These are phyloP conservation scores for Royoungia palumana DNA, from an alignment of 768 basidiomycete genomes.

Conservation along the genomic window DNA sequence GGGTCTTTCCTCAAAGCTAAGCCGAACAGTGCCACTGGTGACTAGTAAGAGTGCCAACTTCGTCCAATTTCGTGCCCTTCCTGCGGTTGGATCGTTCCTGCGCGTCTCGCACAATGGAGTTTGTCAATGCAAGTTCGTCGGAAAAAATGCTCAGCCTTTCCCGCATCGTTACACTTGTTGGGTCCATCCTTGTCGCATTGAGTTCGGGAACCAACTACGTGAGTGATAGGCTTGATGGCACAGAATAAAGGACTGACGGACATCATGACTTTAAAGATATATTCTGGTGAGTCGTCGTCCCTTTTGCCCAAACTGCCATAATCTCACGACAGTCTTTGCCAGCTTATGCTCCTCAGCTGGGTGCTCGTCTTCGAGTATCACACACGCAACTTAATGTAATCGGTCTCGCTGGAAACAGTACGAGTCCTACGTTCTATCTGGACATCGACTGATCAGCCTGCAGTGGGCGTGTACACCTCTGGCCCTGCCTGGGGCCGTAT, in stretches of 20 bases:
- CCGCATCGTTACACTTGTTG: slow-evolving; percentile 48
- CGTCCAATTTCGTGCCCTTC: too few species aligned
- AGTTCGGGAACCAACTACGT: slow-evolving; percentile 77
- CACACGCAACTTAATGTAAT: slow-evolving; percentile 84
- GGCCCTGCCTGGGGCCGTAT: slow-evolving; percentile 80
- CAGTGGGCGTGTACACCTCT: slow-evolving; percentile 73
- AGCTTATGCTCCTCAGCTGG: slow-evolving; percentile 89
- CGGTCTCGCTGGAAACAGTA: slow-evolving; percentile 76
- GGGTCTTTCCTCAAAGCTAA: too few species aligned
- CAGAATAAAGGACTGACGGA: neutral
- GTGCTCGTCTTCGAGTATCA: slow-evolving; percentile 65
- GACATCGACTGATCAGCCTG: neutral
- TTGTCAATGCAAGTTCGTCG: slow-evolving; percentile 13
- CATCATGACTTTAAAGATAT: slow-evolving; percentile 18
- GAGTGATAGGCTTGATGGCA: slow-evolving; percentile 23
- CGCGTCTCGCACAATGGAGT: slow-evolving; percentile 6
- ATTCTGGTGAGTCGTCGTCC: slow-evolving; percentile 23
- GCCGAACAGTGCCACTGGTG: too few species aligned
- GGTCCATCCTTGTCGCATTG: slow-evolving; percentile 57
- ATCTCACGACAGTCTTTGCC: slow-evolving; percentile 1
- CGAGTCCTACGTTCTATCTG: slow-evolving; percentile 16
- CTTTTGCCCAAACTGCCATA: neutral
- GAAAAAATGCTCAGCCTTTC: slow-evolving; percentile 35
- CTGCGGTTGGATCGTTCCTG: too few species aligned
- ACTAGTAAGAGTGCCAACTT: too few species aligned